These are phyloP conservation scores for Botryotinia narcissicola DNA, from an alignment of 2,329 filamentous ascomycete species.

Conservation along the genomic window DNA sequence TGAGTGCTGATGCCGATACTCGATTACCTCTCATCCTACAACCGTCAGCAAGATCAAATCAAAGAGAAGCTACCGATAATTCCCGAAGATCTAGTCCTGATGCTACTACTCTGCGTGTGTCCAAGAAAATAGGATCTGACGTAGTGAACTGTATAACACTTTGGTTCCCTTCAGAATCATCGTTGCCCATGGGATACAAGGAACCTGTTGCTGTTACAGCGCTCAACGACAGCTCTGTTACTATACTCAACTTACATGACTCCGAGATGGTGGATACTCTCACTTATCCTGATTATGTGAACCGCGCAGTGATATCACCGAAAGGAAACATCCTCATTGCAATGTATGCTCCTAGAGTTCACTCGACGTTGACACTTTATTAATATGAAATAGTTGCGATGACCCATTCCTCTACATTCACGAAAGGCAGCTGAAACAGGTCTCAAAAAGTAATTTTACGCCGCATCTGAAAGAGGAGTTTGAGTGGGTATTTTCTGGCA, in stretches of 20 bases:
- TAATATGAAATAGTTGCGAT: conserved; percentile 47
- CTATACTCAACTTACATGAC: conserved; percentile 73
- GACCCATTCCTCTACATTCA: conserved; percentile 86
- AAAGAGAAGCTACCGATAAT: conserved; percentile 21
- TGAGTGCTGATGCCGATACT: conserved; percentile 51
- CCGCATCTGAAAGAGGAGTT: conserved; percentile 38
- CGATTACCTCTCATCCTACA: conserved; percentile 53
- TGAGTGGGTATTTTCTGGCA: conserved; percentile 52
- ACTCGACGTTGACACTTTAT: neutral
- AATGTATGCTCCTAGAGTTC: conserved; percentile 52
- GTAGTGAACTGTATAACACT: conserved; percentile 66
- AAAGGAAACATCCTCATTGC: conserved; percentile 78
- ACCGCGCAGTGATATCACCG: conserved; percentile 90
- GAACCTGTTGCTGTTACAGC: conserved; percentile 67
- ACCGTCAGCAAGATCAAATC: conserved; percentile 29
- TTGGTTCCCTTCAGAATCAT: conserved; percentile 49
- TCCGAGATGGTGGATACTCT: conserved; percentile 68
- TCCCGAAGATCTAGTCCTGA: conserved; percentile 26
- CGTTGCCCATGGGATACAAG: conserved; percentile 44
- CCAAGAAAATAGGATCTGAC: conserved; percentile 55
- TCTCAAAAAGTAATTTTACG: conserved; percentile 27
- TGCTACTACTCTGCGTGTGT: conserved; percentile 41
- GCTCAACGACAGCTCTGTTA: conserved; percentile 90
- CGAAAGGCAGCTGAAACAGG: conserved; percentile 44
- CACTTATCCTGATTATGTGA: conserved; percentile 80